These are phyloP conservation scores for Benincasa hispida DNA, from an alignment of 306 rosid genomes.

Conservation along the genomic window DNA sequence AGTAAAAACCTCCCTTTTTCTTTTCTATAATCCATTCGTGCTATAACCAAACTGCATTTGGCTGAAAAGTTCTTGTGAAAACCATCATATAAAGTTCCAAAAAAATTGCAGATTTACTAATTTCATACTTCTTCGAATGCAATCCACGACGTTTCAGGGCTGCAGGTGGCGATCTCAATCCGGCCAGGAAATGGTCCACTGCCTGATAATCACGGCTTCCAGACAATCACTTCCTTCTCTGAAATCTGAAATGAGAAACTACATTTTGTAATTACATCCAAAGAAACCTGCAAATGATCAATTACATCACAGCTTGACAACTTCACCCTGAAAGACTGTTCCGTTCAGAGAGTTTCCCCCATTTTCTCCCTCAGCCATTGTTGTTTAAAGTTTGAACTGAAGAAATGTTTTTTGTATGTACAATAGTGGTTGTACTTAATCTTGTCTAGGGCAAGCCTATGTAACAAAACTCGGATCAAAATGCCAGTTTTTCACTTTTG, in stretches of 20 bases:
- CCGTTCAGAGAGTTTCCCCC: not conserved
- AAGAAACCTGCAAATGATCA: not conserved
- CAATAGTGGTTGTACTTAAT: not conserved
- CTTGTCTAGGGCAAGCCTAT: not conserved
- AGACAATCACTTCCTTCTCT: conserved; percentile 51
- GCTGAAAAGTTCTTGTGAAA: not conserved
- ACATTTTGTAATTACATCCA: not conserved
- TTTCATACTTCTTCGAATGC: not conserved
- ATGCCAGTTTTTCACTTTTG: not conserved
- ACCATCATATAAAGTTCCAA: not conserved
- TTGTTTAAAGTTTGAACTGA: not conserved
- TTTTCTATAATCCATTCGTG: not conserved
- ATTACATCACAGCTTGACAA: not conserved
- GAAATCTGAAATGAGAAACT: conserved; percentile 36
- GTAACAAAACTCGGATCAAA: not conserved
- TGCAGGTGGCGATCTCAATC: conserved; percentile 66
- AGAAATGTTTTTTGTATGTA: not conserved
- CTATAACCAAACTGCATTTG: not conserved
- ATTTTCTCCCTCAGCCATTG: not conserved
- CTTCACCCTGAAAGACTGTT: not conserved
- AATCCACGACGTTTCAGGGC: conserved; percentile 34
- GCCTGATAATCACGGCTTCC: conserved; percentile 75
- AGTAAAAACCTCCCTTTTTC: too few relatives aligned
- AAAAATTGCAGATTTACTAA: not conserved
- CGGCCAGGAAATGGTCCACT: conserved; percentile 94